Conservation (phyloP, 73 alveolate species). For the Durusdinium trenchii region DNA sequence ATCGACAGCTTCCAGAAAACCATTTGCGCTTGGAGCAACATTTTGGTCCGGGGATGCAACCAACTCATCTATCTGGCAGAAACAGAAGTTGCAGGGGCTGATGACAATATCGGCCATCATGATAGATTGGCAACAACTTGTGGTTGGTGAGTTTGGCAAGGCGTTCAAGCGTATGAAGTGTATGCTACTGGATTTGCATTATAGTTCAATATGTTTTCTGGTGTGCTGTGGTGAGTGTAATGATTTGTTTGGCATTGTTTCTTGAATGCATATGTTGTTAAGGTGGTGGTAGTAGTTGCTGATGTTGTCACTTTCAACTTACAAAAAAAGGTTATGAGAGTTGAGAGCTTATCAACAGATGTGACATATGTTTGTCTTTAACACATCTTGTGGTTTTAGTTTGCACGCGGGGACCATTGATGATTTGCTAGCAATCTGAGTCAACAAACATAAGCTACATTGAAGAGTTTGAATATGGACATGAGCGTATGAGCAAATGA, state of each 20-base stretch:
- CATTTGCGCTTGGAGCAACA: background rate
- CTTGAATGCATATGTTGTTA: background rate
- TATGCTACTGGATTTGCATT: background rate
- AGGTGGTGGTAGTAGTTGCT: background rate
- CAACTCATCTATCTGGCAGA: background rate
- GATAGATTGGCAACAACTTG: background rate
- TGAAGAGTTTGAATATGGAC: no score
- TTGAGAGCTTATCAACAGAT: no score
- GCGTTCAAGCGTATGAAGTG: background rate
- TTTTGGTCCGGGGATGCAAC: constrained; percentile 24
- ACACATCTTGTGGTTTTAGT: background rate
- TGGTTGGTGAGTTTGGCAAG: background rate
- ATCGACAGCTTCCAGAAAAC: no score
- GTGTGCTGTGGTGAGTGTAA: background rate
- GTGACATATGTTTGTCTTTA: no score
- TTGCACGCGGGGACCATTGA: background rate
- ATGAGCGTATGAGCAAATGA: no score
- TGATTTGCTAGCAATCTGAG: background rate
- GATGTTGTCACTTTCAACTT: background rate
- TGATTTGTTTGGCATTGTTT: no score
- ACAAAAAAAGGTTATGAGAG: no score
- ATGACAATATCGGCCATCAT: background rate
- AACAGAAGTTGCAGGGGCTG: constrained; percentile 8
- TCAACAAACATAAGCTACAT: background rate
- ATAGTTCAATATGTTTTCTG: no score